These are phyloP conservation scores for Lumnitzera littorea DNA, from an alignment of 345 rosid genomes.

Conservation along the genomic window DNA sequence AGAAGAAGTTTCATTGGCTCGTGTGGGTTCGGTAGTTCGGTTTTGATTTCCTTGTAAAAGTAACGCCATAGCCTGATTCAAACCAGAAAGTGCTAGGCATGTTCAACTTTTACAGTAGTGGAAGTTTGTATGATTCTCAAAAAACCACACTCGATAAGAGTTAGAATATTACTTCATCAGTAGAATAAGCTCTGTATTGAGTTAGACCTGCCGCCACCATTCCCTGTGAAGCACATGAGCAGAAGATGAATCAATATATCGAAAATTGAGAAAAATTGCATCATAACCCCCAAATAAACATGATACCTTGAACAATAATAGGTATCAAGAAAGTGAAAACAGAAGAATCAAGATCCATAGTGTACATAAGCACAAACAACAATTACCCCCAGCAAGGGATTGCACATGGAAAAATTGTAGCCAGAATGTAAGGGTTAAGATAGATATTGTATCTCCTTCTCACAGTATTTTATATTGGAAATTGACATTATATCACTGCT, in stretches of 20 bases:
- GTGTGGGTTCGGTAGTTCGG: conserved; percentile 95
- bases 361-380: too few species aligned
- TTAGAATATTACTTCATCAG: conserved; percentile 58
- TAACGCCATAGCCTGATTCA: conserved; percentile 76
- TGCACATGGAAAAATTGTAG: too few species aligned
- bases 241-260: not conserved
- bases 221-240: conserved; percentile 42
- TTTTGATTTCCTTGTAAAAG: conserved; percentile 89
- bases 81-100: conserved; percentile 9
- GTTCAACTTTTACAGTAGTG: conserved; percentile 5
- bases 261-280: too few species aligned
- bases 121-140: not conserved
- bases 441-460: too few species aligned
- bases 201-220: conserved; percentile 92
- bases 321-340: too few species aligned
- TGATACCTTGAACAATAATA: too few species aligned
- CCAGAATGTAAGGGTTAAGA: too few species aligned
- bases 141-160: not conserved
- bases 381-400: too few species aligned
- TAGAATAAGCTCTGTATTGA: conserved; percentile 89
- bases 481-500: too few species aligned
- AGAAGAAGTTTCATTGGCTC: conserved; percentile 89
- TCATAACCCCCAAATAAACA: too few species aligned
- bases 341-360: not conserved
- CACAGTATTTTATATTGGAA: too few species aligned